Evolutionary conservation across 225 moss, liverwort and hornwort genomes (phyloP), one percentile per base, ranked within the genome.

Genomic region (Climacium dendroides): DNA sequence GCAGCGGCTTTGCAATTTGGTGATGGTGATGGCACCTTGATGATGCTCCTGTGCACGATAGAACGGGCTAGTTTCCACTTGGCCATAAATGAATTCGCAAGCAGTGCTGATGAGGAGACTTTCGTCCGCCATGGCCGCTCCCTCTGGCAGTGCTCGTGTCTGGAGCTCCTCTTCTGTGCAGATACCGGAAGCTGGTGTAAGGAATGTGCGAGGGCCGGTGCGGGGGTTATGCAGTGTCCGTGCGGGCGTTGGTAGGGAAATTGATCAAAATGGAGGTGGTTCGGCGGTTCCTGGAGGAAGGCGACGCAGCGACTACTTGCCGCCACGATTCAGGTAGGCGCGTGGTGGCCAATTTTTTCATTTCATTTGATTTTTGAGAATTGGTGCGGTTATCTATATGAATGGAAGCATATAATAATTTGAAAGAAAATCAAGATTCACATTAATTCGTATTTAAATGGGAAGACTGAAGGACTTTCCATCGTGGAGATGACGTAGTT

Each of bases 271-370:
- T 88, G 92, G 90, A 75, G 79, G 61, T 48, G 69, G 84, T 74
- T 35, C 54, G 67, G 67, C 17, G 41, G 58, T 84, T 85, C 32
- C 78, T 81, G 82, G 70, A 34, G 89, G 79, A 79, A 87, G 83
- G 85, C 73, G 24, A 61, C 77, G 85, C 70, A 85, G 72, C 64
- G 86, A 82, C 34, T 88, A 89, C 83, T 83, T 87, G 87, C 88
- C 88, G 65, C 87, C 94, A 19, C 88, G 80, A 71, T 94, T 94
- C 91, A 94, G 91, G 92, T 93, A 78, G 55, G 69, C 35, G 28
- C 19, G 19, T 53, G 9, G 69, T 69, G 35, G 26, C 37, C 26
- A 28, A 9, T 63, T 35, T 52, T n/a, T 54, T 29, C 7, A 15
- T 26, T 60, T 3, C 6, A 1, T 28, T 80, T 7, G 8, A 2